These are phyloP conservation scores for Pinus tabuliformis DNA, from an alignment of 75 land plant genomes.

Conservation along the genomic window DNA sequence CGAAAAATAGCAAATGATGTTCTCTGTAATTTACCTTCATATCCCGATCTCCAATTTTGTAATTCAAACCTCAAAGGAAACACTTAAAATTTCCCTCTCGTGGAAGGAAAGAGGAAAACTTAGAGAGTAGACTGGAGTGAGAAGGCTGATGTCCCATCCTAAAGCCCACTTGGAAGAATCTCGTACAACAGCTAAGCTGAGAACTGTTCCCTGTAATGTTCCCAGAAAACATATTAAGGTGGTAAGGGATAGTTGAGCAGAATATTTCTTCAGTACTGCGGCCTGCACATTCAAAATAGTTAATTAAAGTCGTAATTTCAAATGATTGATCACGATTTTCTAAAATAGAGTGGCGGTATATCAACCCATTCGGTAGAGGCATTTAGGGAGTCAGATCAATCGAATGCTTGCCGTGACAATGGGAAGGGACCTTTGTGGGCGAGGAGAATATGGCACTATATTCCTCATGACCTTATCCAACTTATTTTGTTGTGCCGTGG, in stretches of 20 bases:
- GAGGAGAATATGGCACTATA: too few species aligned
- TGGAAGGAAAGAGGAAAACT: not conserved
- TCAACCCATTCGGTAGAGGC: too few species aligned
- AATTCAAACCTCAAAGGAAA: not conserved
- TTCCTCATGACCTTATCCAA: too few species aligned
- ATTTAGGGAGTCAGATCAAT: too few species aligned
- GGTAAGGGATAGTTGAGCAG: constrained; percentile 44
- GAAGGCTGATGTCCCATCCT: constrained; percentile 16
- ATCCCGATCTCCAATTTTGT: not conserved
- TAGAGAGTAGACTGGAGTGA: constrained; percentile 46
- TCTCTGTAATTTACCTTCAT: not conserved
- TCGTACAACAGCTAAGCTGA: constrained; percentile 22
- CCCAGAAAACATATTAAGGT: constrained; percentile 39
- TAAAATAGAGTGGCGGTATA: too few species aligned
- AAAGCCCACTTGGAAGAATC: constrained; percentile 27
- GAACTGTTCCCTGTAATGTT: constrained; percentile 12
- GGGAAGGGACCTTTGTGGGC: too few species aligned
- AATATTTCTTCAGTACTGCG: constrained; percentile 32
- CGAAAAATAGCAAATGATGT: not conserved
- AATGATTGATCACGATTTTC: too few species aligned
- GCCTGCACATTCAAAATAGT: constrained; percentile 23
- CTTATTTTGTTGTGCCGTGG: too few species aligned
- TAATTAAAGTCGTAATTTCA: not conserved
- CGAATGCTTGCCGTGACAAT: too few species aligned
- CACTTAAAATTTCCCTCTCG: too few species aligned